Conservation (phyloP, 2,329 filamentous ascomycete species). For the Aspergillus fijiensis region DNA sequence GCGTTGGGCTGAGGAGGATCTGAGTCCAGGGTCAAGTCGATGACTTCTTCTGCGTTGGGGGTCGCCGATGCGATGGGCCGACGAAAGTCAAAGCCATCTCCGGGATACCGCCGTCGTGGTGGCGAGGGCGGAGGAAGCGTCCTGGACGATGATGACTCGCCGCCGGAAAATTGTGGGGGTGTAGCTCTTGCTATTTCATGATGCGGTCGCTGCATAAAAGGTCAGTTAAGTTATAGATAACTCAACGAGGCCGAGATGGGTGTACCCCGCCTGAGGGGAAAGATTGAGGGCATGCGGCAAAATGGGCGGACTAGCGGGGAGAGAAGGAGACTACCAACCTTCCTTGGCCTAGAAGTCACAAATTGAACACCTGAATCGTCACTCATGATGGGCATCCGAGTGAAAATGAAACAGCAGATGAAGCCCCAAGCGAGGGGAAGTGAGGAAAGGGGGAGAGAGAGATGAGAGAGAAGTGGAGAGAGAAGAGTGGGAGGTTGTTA, state of each 20-base stretch:
- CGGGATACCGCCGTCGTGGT: constrained; percentile 40
- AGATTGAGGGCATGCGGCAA: neutral
- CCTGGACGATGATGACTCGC: constrained; percentile 25
- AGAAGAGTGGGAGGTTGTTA: constrained; percentile 4
- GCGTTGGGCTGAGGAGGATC: constrained; percentile 29
- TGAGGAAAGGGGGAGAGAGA: neutral
- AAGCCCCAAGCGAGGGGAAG: neutral
- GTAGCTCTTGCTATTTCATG: constrained; percentile 38
- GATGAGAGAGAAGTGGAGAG: neutral
- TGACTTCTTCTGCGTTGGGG: constrained; percentile 37
- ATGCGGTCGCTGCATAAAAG: constrained; percentile 32
- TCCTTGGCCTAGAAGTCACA: constrained; percentile 38
- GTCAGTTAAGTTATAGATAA: constrained; percentile 18
- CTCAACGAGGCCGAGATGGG: neutral
- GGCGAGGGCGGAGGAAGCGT: constrained; percentile 31
- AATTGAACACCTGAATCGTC: constrained; percentile 38
- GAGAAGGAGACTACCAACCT: constrained; percentile 31
- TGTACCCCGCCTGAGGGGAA: constrained; percentile 24
- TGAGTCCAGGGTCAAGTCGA: constrained; percentile 50
- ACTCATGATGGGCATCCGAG: constrained; percentile 30
- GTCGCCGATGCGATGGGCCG: constrained; percentile 49
- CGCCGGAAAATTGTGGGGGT: constrained; percentile 27
- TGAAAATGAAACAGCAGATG: neutral
- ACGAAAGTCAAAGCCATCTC: constrained; percentile 58
- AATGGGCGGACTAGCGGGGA: constrained; percentile 9